phyloP scores from a whole-genome alignment of 108 stramenopile species.

The Nitzschia inconspicua region DNA sequence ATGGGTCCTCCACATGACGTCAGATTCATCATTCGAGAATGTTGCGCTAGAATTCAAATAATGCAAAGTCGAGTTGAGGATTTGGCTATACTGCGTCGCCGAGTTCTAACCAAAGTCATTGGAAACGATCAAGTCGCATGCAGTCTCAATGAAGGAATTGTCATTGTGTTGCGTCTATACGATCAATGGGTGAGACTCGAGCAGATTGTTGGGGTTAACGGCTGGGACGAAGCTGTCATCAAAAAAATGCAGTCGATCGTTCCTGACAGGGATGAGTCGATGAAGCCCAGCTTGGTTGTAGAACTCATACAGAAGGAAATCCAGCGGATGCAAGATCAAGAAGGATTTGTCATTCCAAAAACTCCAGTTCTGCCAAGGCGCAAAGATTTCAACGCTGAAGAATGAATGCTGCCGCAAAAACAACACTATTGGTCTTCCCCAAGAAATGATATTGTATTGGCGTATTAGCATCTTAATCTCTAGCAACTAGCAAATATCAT shows the following conservation, averaged over 20 bases:
- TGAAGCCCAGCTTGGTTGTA: conserved; percentile 16
- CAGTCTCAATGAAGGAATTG: conserved; percentile 59
- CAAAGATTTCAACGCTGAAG: neutral
- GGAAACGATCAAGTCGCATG: conserved; percentile 58
- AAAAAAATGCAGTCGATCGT: conserved; percentile 12
- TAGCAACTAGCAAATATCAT: no score
- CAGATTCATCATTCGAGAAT: conserved; percentile 58
- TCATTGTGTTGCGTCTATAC: conserved; percentile 48
- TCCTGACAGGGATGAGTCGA: conserved; percentile 6
- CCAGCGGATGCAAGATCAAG: conserved; percentile 1
- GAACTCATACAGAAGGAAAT: conserved; percentile 19
- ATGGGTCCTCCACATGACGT: conserved; percentile 41
- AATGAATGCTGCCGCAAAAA: no score
- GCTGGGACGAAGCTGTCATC: conserved; percentile 19
- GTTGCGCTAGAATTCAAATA: conserved; percentile 49
- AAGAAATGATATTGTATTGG: no score
- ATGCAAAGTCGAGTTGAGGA: conserved; percentile 40
- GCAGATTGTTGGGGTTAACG: conserved; percentile 29
- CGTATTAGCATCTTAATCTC: no score
- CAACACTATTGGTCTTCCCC: no score
- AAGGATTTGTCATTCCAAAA: conserved; percentile 11
- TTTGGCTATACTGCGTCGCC: conserved; percentile 31
- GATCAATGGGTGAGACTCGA: conserved; percentile 22
- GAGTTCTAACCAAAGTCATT: conserved; percentile 46
- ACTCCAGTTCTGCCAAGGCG: conserved; percentile 25